These are phyloP conservation scores for Beta vulgaris DNA, from an alignment of 148 eudicot species.

Conservation along the genomic window DNA sequence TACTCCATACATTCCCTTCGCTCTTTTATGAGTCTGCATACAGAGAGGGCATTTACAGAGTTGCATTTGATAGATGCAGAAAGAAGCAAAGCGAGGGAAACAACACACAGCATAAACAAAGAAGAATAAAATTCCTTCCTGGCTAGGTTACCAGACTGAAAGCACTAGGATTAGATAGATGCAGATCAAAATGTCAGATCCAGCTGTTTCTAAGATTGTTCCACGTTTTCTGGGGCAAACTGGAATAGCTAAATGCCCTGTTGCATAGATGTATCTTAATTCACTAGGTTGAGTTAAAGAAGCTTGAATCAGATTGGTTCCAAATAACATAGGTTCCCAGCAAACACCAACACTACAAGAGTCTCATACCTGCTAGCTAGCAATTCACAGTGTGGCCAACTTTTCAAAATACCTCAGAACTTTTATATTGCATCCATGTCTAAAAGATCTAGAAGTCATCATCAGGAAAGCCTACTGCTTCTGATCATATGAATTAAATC, in stretches of 20 bases:
- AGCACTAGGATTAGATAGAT: neutral
- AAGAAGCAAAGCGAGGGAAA: neutral
- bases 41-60: too few relatives aligned
- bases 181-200: neutral
- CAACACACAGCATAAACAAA: conserved; percentile 6
- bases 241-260: neutral
- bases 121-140: neutral
- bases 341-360: neutral
- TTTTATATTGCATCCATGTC: neutral
- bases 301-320: neutral
- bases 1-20: too few relatives aligned
- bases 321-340: neutral
- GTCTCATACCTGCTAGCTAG: neutral
- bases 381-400: neutral
- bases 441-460: neutral
- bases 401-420: neutral
- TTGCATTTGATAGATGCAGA: neutral
- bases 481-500: neutral
- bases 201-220: neutral
- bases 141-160: neutral
- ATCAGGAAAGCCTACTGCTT: neutral
- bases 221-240: neutral
- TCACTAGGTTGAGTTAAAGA: neutral
- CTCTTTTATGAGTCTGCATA: too few relatives aligned
- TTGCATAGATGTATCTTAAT: neutral